Percentiles rank a stretch among this genome's conserved stretches.
phyloP scores from a whole-genome alignment of 1,139 yeast genomes.

The Pichia sp. region DNA sequence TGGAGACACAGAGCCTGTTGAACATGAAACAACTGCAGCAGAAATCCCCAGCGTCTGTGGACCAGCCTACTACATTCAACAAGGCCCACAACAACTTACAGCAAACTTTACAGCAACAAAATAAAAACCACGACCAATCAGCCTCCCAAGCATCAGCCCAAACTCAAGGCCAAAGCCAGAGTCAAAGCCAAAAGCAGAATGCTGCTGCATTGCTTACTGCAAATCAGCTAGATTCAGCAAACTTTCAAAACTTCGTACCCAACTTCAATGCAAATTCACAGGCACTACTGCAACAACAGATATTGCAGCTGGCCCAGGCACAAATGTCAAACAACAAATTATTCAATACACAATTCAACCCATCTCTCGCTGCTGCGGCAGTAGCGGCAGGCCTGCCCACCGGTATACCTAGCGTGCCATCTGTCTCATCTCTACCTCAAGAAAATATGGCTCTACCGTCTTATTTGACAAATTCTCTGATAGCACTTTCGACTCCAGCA shows the following conservation, averaged over 20 bases:
- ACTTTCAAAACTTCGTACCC: slow-evolving; percentile 5
- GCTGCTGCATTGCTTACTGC: not conserved
- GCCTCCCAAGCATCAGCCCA: not conserved
- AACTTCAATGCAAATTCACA: slow-evolving; percentile 12
- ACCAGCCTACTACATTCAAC: not conserved
- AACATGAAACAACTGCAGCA: slow-evolving; percentile 19
- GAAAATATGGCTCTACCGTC: slow-evolving; percentile 3
- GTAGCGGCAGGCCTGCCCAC: slow-evolving; percentile 5
- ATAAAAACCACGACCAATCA: not conserved
- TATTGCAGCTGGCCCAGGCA: slow-evolving; percentile 13
- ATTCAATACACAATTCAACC: slow-evolving; percentile 6
- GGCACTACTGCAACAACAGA: slow-evolving; percentile 13
- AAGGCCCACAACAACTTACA: not conserved
- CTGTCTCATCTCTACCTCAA: slow-evolving; percentile 1
- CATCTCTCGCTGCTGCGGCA: slow-evolving; percentile 5
- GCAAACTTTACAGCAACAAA: not conserved
- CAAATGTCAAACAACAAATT: slow-evolving; percentile 5
- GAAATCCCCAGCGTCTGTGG: slow-evolving; percentile 3
- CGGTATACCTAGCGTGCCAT: slow-evolving; percentile 1
- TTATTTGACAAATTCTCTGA: slow-evolving; percentile 1
- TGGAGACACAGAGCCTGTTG: slow-evolving; percentile 28
- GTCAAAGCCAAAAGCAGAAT: not conserved
- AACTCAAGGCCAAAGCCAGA: not conserved
- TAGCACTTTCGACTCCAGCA: not conserved
- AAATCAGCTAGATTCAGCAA: slow-evolving; percentile 3